These are phyloP conservation scores for Pisolithus sp. DNA, from an alignment of 768 basidiomycete species.

Conservation along the genomic window DNA sequence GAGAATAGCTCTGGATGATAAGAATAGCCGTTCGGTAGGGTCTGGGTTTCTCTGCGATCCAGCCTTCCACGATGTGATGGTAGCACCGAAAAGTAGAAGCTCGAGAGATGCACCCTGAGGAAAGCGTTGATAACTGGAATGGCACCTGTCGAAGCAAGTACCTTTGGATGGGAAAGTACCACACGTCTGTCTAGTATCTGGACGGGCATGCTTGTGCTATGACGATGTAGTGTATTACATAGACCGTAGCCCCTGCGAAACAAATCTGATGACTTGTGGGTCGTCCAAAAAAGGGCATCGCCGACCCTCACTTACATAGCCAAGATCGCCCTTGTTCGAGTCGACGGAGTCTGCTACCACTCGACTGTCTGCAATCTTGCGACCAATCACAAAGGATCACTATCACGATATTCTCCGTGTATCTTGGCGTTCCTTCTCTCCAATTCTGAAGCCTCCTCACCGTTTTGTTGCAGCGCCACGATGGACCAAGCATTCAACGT, in stretches of 20 bases:
- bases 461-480: conserved; percentile 17
- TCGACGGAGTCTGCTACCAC: background rate
- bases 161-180: conserved; percentile 59
- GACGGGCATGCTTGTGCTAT: conserved; percentile 46
- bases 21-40: conserved; percentile 66
- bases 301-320: conserved; percentile 4
- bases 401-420: background rate
- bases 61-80: conserved; percentile 81
- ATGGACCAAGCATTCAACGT: conserved; percentile 63
- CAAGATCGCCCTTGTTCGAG: background rate
- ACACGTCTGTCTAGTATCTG: conserved; percentile 38
- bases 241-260: too few species aligned
- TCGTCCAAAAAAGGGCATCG: conserved; percentile 7
- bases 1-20: conserved; percentile 71
- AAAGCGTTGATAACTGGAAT: background rate
- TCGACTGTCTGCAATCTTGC: conserved; percentile 1
- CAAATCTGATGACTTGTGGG: background rate
- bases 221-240: background rate
- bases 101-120: conserved; percentile 58
- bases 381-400: background rate
- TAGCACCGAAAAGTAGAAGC: conserved; percentile 77
- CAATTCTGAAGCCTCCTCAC: background rate
- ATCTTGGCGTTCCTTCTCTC: background rate
- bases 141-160: conserved; percentile 14
- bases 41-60: conserved; percentile 28